These are phyloP conservation scores for Neoascochyta sp. DNA, from an alignment of 2,329 filamentous ascomycete genomes.

Conservation along the genomic window DNA sequence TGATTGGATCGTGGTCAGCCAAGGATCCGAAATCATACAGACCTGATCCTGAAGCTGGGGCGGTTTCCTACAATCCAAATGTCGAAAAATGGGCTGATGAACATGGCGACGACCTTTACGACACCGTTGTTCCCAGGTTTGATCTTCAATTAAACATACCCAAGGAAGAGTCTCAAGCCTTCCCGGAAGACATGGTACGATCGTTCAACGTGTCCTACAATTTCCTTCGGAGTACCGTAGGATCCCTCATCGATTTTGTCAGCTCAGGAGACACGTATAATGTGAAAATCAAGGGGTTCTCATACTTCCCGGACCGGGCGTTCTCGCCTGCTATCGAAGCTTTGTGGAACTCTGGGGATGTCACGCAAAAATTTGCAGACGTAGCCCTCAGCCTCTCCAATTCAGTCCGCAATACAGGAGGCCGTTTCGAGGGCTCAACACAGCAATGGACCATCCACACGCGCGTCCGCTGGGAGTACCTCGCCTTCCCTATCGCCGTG, in stretches of 20 bases:
- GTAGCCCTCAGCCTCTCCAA: constrained; percentile 4
- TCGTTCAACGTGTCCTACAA: constrained; percentile 1
- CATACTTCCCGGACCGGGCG: no score
- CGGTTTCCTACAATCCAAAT: no score
- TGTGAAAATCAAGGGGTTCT: no score
- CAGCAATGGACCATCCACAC: constrained; percentile 5
- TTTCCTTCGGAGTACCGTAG: background rate
- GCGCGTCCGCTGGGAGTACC: constrained; percentile 3
- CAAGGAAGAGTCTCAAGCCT: background rate
- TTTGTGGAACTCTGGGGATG: constrained; percentile 3
- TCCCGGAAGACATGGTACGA: background rate
- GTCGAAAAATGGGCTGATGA: no score
- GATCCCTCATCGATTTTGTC: constrained; percentile 1
- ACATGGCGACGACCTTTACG: constrained; percentile 2
- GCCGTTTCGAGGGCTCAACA: background rate
- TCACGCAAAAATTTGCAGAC: constrained; percentile 3
- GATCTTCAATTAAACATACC: constrained; percentile 3
- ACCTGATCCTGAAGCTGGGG: background rate
- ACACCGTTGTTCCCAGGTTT: background rate
- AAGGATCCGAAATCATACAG: constrained; percentile 4
- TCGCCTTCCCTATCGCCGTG: constrained; percentile 2
- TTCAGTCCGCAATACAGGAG: constrained; percentile 2
- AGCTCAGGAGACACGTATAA: no score
- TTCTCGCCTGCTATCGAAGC: background rate
- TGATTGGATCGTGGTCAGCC: constrained; percentile 3